A percentile compares a stretch with the other conserved stretches of the same genome.
Conservation (phyloP, 73 alveolate species). For the Paramecium pentaurelia region DNA sequence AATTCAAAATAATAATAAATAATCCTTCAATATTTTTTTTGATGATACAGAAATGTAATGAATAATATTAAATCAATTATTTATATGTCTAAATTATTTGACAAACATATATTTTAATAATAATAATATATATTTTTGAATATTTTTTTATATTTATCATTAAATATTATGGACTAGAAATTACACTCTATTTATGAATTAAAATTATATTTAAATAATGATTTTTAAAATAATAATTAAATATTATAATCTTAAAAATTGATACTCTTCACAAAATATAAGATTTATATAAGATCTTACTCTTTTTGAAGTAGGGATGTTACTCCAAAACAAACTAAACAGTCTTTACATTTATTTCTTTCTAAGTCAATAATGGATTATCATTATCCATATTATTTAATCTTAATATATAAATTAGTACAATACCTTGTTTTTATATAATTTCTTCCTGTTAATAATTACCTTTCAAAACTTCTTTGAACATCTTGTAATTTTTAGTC, state of each 20-base stretch:
- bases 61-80: neutral
- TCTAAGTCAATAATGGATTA: neutral
- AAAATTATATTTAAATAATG: neutral
- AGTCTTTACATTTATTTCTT: neutral
- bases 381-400: slow-evolving; percentile 18
- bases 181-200: neutral
- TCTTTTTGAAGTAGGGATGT: slow-evolving; percentile 17
- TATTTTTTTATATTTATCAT: too few species aligned
- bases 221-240: neutral
- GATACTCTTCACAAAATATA: neutral
- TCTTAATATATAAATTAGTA: neutral
- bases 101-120: too few species aligned
- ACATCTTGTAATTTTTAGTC: neutral
- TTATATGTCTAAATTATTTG: too few species aligned
- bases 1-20: neutral
- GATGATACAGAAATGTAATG: neutral
- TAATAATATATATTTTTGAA: too few species aligned
- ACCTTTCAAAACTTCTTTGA: neutral
- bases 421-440: neutral
- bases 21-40: neutral
- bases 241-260: neutral
- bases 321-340: neutral
- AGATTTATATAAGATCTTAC: neutral
- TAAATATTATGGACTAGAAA: too few species aligned
- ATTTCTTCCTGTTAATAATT: neutral